Conservation (phyloP, 2,329 filamentous ascomycete genomes). For the Chaetomium strumarium region DNA sequence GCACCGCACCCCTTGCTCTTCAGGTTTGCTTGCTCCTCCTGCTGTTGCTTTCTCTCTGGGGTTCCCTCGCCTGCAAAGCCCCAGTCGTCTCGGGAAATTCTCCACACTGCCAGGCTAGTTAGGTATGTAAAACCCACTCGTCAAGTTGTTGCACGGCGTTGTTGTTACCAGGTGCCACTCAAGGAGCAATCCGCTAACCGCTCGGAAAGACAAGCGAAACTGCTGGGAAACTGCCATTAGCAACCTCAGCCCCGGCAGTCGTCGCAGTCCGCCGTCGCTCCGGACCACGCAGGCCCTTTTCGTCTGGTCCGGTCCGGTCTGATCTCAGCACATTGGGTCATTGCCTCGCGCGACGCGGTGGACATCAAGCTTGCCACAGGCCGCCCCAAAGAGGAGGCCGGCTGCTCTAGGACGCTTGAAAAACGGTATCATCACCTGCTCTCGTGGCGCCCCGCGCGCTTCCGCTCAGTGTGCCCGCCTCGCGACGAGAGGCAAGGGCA, state of each 20-base stretch:
- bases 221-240: neutral
- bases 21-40: too few relatives aligned
- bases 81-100: constrained; percentile 13
- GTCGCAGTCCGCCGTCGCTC: constrained; percentile 14
- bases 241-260: neutral
- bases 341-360: neutral
- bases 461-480: too few relatives aligned
- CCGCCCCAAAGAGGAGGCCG: too few relatives aligned
- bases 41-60: too few relatives aligned
- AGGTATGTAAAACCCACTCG: constrained; percentile 11
- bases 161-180: constrained; percentile 7
- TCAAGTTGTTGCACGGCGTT: too few relatives aligned
- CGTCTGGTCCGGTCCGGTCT: neutral
- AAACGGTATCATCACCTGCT: too few relatives aligned
- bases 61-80: neutral
- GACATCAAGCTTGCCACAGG: too few relatives aligned
- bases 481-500: too few relatives aligned
- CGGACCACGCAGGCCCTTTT: constrained; percentile 11
- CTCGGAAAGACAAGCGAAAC: constrained; percentile 1
- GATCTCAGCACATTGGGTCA: neutral
- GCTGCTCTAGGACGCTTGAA: too few relatives aligned
- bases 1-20: too few relatives aligned
- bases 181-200: constrained; percentile 10
- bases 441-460: too few relatives aligned
- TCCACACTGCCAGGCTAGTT: constrained; percentile 17